Base-by-base conservation (phyloP, 1,284 basidiomycete genomes). In the Leccinum pachyderme region DNA sequence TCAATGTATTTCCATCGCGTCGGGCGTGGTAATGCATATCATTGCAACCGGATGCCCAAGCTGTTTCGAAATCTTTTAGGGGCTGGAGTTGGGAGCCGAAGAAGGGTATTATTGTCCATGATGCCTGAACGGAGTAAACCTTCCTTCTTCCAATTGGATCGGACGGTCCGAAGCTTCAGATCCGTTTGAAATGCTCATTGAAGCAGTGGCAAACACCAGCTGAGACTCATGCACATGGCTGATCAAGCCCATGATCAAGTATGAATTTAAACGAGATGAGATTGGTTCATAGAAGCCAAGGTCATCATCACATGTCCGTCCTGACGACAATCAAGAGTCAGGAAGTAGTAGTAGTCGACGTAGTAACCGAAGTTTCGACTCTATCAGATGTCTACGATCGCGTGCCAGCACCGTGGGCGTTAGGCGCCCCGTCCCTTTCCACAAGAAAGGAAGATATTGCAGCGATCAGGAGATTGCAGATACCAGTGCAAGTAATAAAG, bases 1-100 rank as follows among this genome's bases (percentile, higher is more conserved):
- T 43, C 41, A 55, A 47, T 64, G 63, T 64, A 68, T 65, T 60
- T 49, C 53, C 61, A 55, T 61, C 33, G 39, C 32, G 48, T 52
- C 31, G 31, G 32, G 47, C n/a, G 45, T 61, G 46, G 49, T 49
- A n/a, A 51, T 43, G 48, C 18, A 18, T 18, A 1, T 18, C 18
- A 18, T 18, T 18, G 18, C 44, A 49, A 43, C 33, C 24, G 25
- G 15, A 55, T 50, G 18, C 18, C n/a, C 37, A 51, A 56, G 33
- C 9, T 39, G 37, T 9, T 22, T 22, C 18, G 18, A 22, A 12
- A 7, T 3, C 9, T 5, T 37, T 6, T 18, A 9, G 1, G 9
- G 33, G 33, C 13, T 33, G 12, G 32, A 33, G 31, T 32, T 32
- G 6, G 15, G 32, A 33, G 18, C 11, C 37, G 22, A 12, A 41